Conservation (phyloP, 495 filamentous ascomycete species). For the Sphaerosporella brunnea region DNA sequence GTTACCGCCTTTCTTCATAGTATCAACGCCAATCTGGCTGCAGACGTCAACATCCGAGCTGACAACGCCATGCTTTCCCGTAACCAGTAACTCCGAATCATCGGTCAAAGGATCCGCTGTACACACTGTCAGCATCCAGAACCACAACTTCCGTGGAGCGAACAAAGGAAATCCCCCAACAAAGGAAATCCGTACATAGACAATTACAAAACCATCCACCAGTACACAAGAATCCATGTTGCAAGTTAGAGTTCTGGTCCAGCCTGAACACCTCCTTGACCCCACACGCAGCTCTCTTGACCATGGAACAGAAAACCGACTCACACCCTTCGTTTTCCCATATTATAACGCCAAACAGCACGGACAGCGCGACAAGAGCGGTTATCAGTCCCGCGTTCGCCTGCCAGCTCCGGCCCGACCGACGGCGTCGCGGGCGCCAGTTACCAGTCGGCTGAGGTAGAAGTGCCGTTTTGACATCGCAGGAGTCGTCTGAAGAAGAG, state of each 20-base stretch:
- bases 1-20: slow-evolving; percentile 23
- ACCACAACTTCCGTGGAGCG: no score
- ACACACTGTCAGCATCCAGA: no score
- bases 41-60: slow-evolving; percentile 22
- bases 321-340: neutral
- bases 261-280: neutral
- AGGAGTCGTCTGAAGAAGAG: neutral
- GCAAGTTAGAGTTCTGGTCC: no score
- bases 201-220: neutral
- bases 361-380: slow-evolving; percentile 8
- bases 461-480: neutral
- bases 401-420: neutral
- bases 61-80: slow-evolving; percentile 18
- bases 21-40: slow-evolving; percentile 20
- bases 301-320: slow-evolving; percentile 4
- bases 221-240: no score
- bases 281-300: slow-evolving; percentile 15
- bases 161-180: neutral
- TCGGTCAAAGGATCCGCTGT: slow-evolving; percentile 1
- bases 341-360: slow-evolving; percentile 9
- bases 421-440: neutral
- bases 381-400: slow-evolving; percentile 1
- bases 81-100: slow-evolving; percentile 12
- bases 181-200: neutral
- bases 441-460: neutral